Evolutionary conservation across 306 rosid species (phyloP).

Genomic region (Oemleria cerasiformis): DNA sequence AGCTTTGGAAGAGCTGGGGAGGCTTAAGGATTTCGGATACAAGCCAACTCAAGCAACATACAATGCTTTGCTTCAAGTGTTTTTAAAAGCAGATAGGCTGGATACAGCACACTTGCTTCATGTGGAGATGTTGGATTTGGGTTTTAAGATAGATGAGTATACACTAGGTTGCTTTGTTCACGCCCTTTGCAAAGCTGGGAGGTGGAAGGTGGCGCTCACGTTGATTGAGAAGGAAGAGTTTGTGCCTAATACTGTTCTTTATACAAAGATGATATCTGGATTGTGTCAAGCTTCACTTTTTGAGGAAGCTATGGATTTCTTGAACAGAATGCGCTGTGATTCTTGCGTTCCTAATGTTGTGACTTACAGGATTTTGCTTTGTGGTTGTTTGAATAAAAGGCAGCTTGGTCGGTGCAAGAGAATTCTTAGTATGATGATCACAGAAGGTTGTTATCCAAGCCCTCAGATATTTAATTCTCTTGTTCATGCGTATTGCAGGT

Average conservation of each 20-base stretch:
- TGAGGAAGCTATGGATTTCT: conserved; percentile 71
- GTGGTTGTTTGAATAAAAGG: conserved; percentile 68
- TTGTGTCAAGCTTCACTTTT: conserved; percentile 79
- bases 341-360: conserved; percentile 73
- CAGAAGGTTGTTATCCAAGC: conserved; percentile 81
- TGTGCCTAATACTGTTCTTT: conserved; percentile 55
- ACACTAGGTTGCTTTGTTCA: conserved; percentile 57
- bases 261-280: conserved; percentile 76
- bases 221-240: conserved; percentile 58
- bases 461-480: conserved; percentile 69
- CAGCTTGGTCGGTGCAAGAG: conserved; percentile 82
- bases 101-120: conserved; percentile 69
- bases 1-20: conserved; percentile 82
- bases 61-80: conserved; percentile 71
- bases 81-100: conserved; percentile 57
- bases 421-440: conserved; percentile 76
- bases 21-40: conserved; percentile 81
- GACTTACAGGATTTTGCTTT: conserved; percentile 62
- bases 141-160: conserved; percentile 61
- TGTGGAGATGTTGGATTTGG: conserved; percentile 65
- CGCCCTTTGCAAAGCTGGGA: conserved; percentile 62
- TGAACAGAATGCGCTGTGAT: conserved; percentile 64
- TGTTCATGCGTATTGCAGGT: conserved; percentile 70
- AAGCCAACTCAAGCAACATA: conserved; percentile 58
- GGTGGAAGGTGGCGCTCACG: conserved; percentile 56